A percentile compares a stretch with the other conserved stretches of the same genome.
Conservation (phyloP, 2,329 filamentous ascomycete species). For the Hypocrella siamensis region DNA sequence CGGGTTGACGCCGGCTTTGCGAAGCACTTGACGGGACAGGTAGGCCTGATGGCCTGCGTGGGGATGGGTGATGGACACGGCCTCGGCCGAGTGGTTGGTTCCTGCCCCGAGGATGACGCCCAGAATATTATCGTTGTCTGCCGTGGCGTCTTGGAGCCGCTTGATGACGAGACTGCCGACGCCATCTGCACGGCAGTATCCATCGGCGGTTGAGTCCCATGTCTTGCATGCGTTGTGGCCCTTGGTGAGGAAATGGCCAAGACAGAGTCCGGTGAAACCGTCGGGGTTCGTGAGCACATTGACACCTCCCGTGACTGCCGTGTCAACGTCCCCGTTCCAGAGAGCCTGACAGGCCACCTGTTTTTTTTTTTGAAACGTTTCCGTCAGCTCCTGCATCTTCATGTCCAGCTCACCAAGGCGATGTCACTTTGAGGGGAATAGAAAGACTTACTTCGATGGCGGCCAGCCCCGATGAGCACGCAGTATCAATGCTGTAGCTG, state of each 20-base stretch:
- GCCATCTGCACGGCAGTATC: conserved; percentile 67
- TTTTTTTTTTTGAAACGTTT: no score
- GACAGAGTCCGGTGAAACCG: conserved; percentile 59
- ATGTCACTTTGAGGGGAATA: no score
- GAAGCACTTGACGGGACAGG: conserved; percentile 49
- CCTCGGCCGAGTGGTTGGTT: conserved; percentile 70
- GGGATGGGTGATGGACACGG: conserved; percentile 71
- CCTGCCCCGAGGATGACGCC: conserved; percentile 61
- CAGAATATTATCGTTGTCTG: conserved; percentile 60
- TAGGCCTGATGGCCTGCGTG: conserved; percentile 61
- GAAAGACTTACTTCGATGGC: no score
- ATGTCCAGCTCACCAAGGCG: no score
- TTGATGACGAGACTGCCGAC: conserved; percentile 64
- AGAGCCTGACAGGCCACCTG: conserved; percentile 55
- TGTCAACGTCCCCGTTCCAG: conserved; percentile 59
- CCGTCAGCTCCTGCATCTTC: no score
- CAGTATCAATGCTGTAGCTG: conserved; percentile 60
- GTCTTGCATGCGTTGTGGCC: conserved; percentile 43
- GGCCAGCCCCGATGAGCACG: conserved; percentile 59
- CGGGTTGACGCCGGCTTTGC: conserved; percentile 59
- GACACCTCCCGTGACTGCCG: conserved; percentile 62
- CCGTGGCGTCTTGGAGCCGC: conserved; percentile 59
- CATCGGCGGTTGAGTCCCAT: conserved; percentile 66
- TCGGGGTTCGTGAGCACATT: conserved; percentile 69
- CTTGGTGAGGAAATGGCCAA: conserved; percentile 61